Percentiles rank a stretch among this genome's conserved stretches.
Conservation (phyloP, 768 basidiomycete species). For the Mycena amicta region DNA sequence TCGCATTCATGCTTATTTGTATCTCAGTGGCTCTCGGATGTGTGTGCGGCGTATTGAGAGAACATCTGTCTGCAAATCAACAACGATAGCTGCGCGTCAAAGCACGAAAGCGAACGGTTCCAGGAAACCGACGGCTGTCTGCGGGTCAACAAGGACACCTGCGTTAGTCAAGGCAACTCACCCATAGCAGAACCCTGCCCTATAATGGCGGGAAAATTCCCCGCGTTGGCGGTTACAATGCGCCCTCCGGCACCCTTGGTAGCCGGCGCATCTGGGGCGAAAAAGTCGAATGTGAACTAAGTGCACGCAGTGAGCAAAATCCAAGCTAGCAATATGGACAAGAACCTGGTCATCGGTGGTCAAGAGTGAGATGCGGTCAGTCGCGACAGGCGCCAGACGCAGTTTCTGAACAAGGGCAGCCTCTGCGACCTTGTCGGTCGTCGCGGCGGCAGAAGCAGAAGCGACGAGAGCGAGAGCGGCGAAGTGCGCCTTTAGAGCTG, state of each 20-base stretch:
- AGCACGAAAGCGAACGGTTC: too few relatives aligned
- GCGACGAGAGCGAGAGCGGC: constrained; percentile 1
- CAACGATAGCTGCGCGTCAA: too few relatives aligned
- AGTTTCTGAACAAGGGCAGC: constrained; percentile 12
- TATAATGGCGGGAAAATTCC: constrained; percentile 25
- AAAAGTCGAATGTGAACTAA: constrained; percentile 27
- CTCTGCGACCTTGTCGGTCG: constrained; percentile 2
- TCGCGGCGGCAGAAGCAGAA: constrained; percentile 8
- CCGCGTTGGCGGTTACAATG: constrained; percentile 19
- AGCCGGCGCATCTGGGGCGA: constrained; percentile 12
- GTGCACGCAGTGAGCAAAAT: too few relatives aligned
- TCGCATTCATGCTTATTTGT: constrained; percentile 23
- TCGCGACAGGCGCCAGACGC: too few relatives aligned
- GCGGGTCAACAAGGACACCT: too few relatives aligned
- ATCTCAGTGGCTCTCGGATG: constrained; percentile 27
- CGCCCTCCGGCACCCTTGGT: constrained; percentile 17
- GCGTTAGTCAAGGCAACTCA: constrained; percentile 3
- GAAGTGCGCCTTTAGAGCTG: background rate
- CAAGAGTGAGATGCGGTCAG: constrained; percentile 12
- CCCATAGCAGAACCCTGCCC: constrained; percentile 24
- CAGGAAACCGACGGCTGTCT: constrained; percentile 21
- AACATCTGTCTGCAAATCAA: too few relatives aligned
- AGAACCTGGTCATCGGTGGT: too few relatives aligned
- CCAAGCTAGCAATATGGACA: too few relatives aligned
- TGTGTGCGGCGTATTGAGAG: constrained; percentile 25